Evolutionary conservation across 139 green algal species (phyloP), one percentile per base, ranked within the genome.

Genomic region (Chlamydomonas incerta): DNA sequence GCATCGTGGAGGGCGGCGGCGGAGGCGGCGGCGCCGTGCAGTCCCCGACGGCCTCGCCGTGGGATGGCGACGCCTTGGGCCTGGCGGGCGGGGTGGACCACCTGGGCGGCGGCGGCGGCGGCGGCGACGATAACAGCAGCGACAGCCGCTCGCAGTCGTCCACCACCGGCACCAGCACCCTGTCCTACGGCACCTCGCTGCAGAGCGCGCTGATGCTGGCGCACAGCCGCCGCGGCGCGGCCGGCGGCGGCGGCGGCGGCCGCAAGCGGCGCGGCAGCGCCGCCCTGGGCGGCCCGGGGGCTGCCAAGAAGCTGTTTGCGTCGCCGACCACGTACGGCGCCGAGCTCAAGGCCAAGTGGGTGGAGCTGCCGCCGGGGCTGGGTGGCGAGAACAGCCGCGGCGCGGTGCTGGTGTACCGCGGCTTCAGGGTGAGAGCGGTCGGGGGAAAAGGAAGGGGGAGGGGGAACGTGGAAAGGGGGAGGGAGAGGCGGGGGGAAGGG

Each of bases 311-410:
- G 23, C 23, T 73, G 63, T 83, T 58, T 46, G 20, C 62, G 18
- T 83, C 77, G 46, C 63, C 77, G 11, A n/a, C 63, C 26, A 83
- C 77, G 37, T 83, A 83, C 63, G 77, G 77, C 77, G 63, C 57
- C 34, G 77, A 83, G 77, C 41, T 83, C 29, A 46, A 46, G 17
- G 21, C 63, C 15, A 74, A 35, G 46, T 83, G 77, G 77, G 14
- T 23, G 9, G 77, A 74, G 77, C 63, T 83, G 77, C 77, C 77
- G 41, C 2, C 46, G 9, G 55, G 35, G 11, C 13, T 74, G 62
- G 17, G 6, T 4, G 31, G 50, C 0, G 77, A 83, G 11, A 65
- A 65, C n/a, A n/a, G 24, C 29, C 28, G 50, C 41, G 77, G 63
- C n/a, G 77, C 77, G 11, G 63, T 83, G 15, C 77, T 83, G 26